Percentiles rank a stretch among this genome's conserved stretches.
Conservation (phyloP, 139 green algal genomes). For the Eudorina sp. region DNA sequence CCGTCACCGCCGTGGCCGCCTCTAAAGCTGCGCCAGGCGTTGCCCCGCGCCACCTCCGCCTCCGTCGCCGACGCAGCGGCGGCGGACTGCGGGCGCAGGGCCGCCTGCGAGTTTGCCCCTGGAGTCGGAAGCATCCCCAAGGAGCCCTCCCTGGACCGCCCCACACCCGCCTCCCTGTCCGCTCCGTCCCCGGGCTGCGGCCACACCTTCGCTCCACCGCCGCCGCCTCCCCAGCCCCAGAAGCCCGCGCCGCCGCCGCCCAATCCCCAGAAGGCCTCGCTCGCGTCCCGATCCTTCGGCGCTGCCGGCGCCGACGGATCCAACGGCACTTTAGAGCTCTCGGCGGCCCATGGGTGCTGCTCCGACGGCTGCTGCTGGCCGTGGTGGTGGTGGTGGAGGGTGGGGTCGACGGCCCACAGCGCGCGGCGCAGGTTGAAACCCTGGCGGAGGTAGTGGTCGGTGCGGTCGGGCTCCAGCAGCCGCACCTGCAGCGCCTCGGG, state of each 20-base stretch:
- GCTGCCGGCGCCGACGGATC: too few species aligned
- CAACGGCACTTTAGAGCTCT: too few species aligned
- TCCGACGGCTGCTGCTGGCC: too few species aligned
- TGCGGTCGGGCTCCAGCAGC: conserved; percentile 12
- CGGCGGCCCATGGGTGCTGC: too few species aligned
- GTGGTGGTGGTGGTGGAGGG: not conserved
- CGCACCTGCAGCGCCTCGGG: not conserved
- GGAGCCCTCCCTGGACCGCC: too few species aligned
- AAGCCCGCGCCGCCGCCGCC: not conserved
- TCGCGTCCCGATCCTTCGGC: too few species aligned
- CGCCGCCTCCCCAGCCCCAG: not conserved
- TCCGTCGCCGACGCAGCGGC: not conserved
- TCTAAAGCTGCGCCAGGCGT: not conserved
- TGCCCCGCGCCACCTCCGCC: not conserved
- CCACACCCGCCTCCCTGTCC: too few species aligned
- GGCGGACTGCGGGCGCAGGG: too few species aligned
- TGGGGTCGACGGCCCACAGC: not conserved
- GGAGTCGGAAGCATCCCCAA: too few species aligned
- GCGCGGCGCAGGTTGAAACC: not conserved
- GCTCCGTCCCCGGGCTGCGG: too few species aligned
- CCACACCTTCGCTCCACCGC: not conserved
- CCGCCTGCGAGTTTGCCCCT: too few species aligned
- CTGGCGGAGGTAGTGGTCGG: not conserved
- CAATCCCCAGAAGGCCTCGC: too few species aligned
- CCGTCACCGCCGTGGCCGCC: not conserved